These are phyloP conservation scores for Pleurotus djamor DNA, from an alignment of 768 basidiomycete genomes.

Conservation along the genomic window DNA sequence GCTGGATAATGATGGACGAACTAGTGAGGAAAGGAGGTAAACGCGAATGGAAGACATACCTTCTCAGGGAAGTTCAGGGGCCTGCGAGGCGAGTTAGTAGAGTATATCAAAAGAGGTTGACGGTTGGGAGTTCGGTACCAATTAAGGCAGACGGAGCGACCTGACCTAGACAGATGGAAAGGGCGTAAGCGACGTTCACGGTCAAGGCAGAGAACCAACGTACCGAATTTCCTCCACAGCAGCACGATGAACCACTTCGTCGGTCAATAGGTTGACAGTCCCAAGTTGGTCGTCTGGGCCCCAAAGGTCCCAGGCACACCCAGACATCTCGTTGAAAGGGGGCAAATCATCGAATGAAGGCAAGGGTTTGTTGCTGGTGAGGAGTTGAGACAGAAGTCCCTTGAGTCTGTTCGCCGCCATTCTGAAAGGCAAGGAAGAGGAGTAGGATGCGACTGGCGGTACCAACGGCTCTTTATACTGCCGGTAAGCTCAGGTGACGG, in stretches of 20 bases:
- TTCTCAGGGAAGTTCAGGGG: constrained; percentile 67
- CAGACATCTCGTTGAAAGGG: constrained; percentile 49
- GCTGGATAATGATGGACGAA: constrained; percentile 30
- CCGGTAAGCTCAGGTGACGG: background rate
- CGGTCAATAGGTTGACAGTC: constrained; percentile 64
- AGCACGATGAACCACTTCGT: constrained; percentile 56
- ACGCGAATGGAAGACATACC: constrained; percentile 24
- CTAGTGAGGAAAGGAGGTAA: background rate
- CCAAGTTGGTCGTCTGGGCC: constrained; percentile 65
- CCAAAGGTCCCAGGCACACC: constrained; percentile 73
- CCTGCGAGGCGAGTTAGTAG: constrained; percentile 30
- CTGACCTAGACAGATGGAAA: constrained; percentile 30
- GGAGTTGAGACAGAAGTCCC: constrained; percentile 24
- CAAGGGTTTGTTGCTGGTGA: constrained; percentile 12
- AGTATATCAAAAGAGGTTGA: too few species aligned
- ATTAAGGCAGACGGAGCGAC: constrained; percentile 56
- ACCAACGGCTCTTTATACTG: too few species aligned
- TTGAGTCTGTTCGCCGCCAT: constrained; percentile 31
- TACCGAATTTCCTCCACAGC: constrained; percentile 58
- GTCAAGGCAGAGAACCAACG: constrained; percentile 13
- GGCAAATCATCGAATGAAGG: constrained; percentile 36
- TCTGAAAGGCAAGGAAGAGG: background rate
- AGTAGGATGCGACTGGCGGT: background rate
- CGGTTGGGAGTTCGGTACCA: constrained; percentile 34
- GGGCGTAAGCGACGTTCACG: too few species aligned